Evolutionary conservation across 805 yeast genomes (phyloP).

Genomic region (Kodamaea kaohsiungensis): DNA sequence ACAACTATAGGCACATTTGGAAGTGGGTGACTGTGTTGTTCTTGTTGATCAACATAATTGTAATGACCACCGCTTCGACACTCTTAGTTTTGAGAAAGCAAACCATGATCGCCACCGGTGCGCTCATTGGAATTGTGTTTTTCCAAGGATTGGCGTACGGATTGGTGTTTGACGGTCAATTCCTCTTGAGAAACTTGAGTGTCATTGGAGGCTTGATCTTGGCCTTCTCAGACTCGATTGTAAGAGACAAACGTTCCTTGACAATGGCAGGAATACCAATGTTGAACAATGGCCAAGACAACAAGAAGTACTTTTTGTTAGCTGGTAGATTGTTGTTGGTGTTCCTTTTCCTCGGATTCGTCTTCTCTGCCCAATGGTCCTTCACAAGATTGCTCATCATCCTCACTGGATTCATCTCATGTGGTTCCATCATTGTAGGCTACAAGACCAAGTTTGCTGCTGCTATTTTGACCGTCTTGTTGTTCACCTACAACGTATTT

Average conservation of each 20-base stretch:
- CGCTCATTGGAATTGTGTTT: conserved; percentile 68
- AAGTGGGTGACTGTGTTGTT: conserved; percentile 75
- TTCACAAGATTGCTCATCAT: conserved; percentile 63
- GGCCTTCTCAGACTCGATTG: conserved; percentile 83
- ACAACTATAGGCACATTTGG: conserved; percentile 78
- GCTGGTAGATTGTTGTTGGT: conserved; percentile 89
- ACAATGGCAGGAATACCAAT: conserved; percentile 76
- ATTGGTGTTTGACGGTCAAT: conserved; percentile 73
- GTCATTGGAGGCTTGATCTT: conserved; percentile 90
- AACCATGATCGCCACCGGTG: conserved; percentile 68
- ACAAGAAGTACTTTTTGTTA: conserved; percentile 75
- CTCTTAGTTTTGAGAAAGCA: conserved; percentile 68
- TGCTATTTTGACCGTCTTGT: conserved; percentile 61
- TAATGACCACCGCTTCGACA: conserved; percentile 75
- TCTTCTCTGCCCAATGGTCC: conserved; percentile 74
- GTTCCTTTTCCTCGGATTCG: conserved; percentile 81
- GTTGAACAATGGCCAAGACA: conserved; percentile 63
- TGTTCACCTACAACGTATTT: conserved; percentile 72
- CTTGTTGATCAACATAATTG: conserved; percentile 58
- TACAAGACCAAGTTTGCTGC: conserved; percentile 92
- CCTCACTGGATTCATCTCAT: conserved; percentile 66
- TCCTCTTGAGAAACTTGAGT: conserved; percentile 82
- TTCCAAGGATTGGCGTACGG: conserved; percentile 90
- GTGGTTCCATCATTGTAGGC: conserved; percentile 83
- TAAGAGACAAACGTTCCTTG: conserved; percentile 67